Base-by-base conservation (phyloP, 495 filamentous ascomycete species). In the Aspergillus wentii region DNA sequence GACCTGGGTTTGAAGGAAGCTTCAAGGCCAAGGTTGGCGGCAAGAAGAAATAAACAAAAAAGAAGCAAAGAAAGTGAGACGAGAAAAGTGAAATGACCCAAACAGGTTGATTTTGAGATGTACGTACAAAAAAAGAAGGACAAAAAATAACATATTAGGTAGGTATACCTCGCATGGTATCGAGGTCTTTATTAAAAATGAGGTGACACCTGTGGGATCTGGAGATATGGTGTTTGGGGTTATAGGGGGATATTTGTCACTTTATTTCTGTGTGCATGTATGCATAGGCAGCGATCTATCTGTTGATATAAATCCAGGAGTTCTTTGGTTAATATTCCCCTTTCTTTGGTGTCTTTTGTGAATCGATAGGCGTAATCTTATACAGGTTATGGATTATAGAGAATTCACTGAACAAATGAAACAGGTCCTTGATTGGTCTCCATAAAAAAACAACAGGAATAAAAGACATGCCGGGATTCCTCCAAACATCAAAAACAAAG, bases 1-100 rank as follows among this genome's bases (percentile, higher is more conserved):
- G 86, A 44, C 83, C 91, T 4, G 91, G 92, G 4, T 95, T 95
- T 56, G 94, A 96, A 63, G 92, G 91, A n/a, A 83, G 82, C 46
- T 90, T 95, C 58, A 87, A 84, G 52, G 51, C 67, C 17, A 75
- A 72, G 56, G 59, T 50, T 41, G 62, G 59, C 16, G 62, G 53
- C 19, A 66, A 64, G 58, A 66, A 66, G 59, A 68, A 71, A 62
- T 68, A 45, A 65, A n/a, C n/a, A 23, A 35, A 30, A 32, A 39
- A 35, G 11, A 34, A 28, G 30, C 27, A 16, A 30, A 26, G 18
- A 33, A 21, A 29, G n/a, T 7, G 30, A 33, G 9, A 25, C 8
- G 3, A 17, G 10, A 17, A 25, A 17, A 18, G 26, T 23, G 20
- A 14, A 23, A 22, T 13, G 29, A 31, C 8, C 29, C 13, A 31